Conservation (phyloP, 2,329 filamentous ascomycete genomes). For the Diaporthe helianthi region DNA sequence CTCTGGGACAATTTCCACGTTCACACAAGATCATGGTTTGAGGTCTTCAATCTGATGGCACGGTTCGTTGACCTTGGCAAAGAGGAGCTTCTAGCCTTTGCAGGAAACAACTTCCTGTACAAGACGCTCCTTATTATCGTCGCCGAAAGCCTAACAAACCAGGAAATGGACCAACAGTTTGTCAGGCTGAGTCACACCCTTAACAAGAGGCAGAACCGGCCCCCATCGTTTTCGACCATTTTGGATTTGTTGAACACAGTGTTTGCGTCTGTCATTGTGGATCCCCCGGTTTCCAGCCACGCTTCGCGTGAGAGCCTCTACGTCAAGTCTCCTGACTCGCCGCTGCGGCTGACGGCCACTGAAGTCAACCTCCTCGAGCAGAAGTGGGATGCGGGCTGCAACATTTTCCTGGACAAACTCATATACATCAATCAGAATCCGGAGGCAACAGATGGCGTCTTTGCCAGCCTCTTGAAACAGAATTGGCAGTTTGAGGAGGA, state of each 20-base stretch:
- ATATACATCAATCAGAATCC: constrained; percentile 67
- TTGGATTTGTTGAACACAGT: constrained; percentile 55
- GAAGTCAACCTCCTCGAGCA: constrained; percentile 37
- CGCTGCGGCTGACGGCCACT: constrained; percentile 36
- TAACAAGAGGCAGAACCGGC: constrained; percentile 57
- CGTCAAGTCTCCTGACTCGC: constrained; percentile 44
- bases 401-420: constrained; percentile 71
- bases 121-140: constrained; percentile 66
- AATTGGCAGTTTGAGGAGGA: constrained; percentile 57
- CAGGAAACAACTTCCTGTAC: constrained; percentile 67
- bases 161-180: constrained; percentile 63
- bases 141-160: constrained; percentile 55
- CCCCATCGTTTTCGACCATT: constrained; percentile 60
- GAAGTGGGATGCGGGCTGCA: constrained; percentile 42
- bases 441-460: constrained; percentile 59
- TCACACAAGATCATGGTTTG: constrained; percentile 73
- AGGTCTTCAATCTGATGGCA: constrained; percentile 76
- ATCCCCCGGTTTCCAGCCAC: constrained; percentile 13
- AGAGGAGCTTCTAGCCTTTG: constrained; percentile 62
- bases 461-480: constrained; percentile 62
- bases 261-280: constrained; percentile 50
- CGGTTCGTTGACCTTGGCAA: constrained; percentile 69
- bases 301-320: constrained; percentile 45
- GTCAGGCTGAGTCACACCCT: constrained; percentile 60
- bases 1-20: constrained; percentile 70